Evolutionary conservation across 192 early-diverging fungal species (phyloP).

Genomic region (Entomortierella beljakovae): DNA sequence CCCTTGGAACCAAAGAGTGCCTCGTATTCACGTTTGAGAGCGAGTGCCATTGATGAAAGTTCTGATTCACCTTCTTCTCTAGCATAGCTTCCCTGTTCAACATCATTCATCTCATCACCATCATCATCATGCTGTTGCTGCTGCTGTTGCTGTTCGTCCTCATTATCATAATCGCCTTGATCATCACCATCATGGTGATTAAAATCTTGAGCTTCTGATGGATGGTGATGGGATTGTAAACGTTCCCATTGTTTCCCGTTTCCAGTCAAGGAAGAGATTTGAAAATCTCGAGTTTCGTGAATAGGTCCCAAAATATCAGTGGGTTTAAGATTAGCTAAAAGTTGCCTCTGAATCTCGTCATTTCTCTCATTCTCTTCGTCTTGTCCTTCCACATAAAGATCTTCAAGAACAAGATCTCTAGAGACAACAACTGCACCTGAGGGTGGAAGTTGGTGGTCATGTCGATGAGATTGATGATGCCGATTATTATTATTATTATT

Average conservation of each 20-base stretch:
- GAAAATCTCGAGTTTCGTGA: conserved; percentile 41
- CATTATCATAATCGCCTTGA: neutral
- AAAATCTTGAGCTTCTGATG: neutral
- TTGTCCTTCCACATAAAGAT: conserved; percentile 37
- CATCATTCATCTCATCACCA: neutral
- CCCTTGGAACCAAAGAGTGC: conserved; percentile 43
- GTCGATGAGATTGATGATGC: neutral
- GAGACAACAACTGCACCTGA: conserved; percentile 30
- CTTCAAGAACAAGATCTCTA: conserved; percentile 40
- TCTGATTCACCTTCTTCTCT: conserved; percentile 26
- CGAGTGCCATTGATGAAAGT: conserved; percentile 11
- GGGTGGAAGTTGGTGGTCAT: conserved; percentile 2
- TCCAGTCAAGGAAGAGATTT: conserved; percentile 36
- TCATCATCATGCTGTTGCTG: neutral
- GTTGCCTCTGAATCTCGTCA: conserved; percentile 20
- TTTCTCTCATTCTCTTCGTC: conserved; percentile 24
- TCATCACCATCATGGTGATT: neutral
- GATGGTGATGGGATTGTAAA: conserved; percentile 2
- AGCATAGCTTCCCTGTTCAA: neutral
- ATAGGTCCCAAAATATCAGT: conserved; percentile 43
- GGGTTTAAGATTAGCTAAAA: conserved; percentile 48
- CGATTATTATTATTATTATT: conserved; percentile 5
- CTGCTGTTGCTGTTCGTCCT: neutral
- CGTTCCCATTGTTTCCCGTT: conserved; percentile 13
- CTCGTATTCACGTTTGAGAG: conserved; percentile 38